These are phyloP conservation scores for Trichoderma koningiopsis DNA, from an alignment of 2,329 filamentous ascomycete genomes.

Conservation along the genomic window DNA sequence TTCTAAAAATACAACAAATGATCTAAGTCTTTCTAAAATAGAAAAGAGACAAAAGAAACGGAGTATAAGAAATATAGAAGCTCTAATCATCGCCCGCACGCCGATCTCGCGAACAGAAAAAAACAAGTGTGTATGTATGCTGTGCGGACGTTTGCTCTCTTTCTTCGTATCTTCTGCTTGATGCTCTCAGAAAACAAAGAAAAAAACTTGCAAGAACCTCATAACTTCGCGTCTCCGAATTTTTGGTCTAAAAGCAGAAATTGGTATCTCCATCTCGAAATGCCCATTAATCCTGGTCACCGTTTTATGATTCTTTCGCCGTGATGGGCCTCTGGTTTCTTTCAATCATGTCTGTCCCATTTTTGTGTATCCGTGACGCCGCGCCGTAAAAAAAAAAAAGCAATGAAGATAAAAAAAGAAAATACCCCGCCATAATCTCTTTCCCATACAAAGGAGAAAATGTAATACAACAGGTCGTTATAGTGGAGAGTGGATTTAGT, in stretches of 20 bases:
- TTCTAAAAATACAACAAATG: constrained; percentile 15
- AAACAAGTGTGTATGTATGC: constrained; percentile 7
- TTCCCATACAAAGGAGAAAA: constrained; percentile 17
- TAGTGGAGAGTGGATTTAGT: constrained; percentile 21
- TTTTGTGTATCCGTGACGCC: constrained; percentile 15
- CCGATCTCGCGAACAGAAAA: constrained; percentile 1
- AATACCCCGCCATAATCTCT: constrained; percentile 12
- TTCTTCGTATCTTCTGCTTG: background rate
- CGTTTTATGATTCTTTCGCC: constrained; percentile 2
- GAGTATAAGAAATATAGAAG: background rate
- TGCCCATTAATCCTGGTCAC: constrained; percentile 16
- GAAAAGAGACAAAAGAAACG: background rate
- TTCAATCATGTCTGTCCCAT: background rate
- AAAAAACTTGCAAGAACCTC: background rate
- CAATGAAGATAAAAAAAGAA: background rate
- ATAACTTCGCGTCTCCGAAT: background rate
- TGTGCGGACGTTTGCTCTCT: background rate
- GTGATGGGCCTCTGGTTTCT: background rate
- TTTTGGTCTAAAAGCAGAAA: constrained; percentile 20
- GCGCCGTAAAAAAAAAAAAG: constrained; percentile 10
- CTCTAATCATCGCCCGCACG: constrained; percentile 21
- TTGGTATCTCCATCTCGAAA: constrained; percentile 11
- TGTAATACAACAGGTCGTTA: constrained; percentile 7
- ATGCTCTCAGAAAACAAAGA: background rate
- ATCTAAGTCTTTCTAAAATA: constrained; percentile 10